These are phyloP conservation scores for Phialophora macrospora DNA, from an alignment of 2,329 filamentous ascomycete genomes.

Conservation along the genomic window DNA sequence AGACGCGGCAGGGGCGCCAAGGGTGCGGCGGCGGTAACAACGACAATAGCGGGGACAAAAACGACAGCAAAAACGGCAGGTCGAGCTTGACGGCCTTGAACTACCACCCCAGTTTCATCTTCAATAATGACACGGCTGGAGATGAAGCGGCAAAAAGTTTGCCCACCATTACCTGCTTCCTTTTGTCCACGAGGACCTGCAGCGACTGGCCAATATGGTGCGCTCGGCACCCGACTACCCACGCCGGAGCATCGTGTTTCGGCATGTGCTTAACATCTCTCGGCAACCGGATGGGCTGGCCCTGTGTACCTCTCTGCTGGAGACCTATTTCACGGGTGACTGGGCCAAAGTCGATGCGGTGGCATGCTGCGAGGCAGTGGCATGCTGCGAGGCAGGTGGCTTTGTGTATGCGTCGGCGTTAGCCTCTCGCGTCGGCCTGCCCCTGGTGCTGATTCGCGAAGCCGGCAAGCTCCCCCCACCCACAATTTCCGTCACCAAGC, in stretches of 20 bases:
- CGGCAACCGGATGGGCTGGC: constrained; percentile 58
- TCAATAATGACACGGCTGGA: constrained; percentile 58
- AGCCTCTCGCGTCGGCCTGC: constrained; percentile 49
- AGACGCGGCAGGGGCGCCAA: constrained; percentile 48
- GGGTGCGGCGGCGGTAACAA: constrained; percentile 28
- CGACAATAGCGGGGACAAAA: constrained; percentile 26
- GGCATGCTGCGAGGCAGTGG: constrained; percentile 62
- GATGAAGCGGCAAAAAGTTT: constrained; percentile 49
- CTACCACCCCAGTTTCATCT: constrained; percentile 54
- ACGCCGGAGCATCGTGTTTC: constrained; percentile 58
- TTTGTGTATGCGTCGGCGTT: constrained; percentile 61
- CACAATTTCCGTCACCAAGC: constrained; percentile 55
- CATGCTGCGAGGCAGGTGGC: constrained; percentile 63
- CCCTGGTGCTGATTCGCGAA: constrained; percentile 59
- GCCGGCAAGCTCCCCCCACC: constrained; percentile 65
- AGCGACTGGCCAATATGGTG: constrained; percentile 58
- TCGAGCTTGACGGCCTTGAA: constrained; percentile 39
- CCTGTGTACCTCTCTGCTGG: constrained; percentile 59
- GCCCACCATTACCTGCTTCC: constrained; percentile 51
- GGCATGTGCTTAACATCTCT: constrained; percentile 62
- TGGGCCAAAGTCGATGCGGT: constrained; percentile 57
- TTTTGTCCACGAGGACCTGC: constrained; percentile 54
- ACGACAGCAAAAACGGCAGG: constrained; percentile 35
- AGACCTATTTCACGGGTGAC: constrained; percentile 52
- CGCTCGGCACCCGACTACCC: constrained; percentile 58